These are phyloP conservation scores for Conoideocrella luteorostrata DNA, from an alignment of 2,329 filamentous ascomycete genomes.

Conservation along the genomic window DNA sequence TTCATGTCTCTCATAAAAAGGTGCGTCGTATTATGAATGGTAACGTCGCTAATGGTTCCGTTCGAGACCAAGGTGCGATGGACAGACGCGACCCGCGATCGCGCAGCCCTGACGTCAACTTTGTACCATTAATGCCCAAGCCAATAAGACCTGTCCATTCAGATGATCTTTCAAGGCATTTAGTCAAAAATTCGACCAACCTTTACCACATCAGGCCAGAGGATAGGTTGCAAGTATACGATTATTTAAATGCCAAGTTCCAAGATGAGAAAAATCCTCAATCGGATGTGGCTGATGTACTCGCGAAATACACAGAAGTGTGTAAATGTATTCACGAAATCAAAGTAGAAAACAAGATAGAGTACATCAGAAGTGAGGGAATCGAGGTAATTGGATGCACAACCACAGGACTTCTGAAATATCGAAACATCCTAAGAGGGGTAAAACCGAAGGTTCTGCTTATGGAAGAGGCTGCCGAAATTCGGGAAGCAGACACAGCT, in stretches of 20 bases:
- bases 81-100: not conserved
- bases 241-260: constrained; percentile 2
- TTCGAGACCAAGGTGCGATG: not conserved
- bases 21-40: too few relatives aligned
- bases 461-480: constrained; percentile 77
- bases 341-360: constrained; percentile 51
- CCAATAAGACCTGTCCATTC: not conserved
- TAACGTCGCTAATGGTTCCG: not conserved
- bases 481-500: constrained; percentile 55
- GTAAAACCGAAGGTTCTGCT: constrained; percentile 62
- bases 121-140: not conserved
- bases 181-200: not conserved
- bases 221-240: constrained; percentile 3
- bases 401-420: constrained; percentile 76
- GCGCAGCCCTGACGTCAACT: constrained; percentile 30
- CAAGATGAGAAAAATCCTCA: not conserved
- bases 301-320: constrained; percentile 41
- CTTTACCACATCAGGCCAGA: constrained; percentile 6
- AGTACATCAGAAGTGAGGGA: constrained; percentile 26
- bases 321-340: constrained; percentile 49
- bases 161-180: not conserved
- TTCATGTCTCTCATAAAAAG: too few relatives aligned
- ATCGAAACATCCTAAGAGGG: constrained; percentile 61
- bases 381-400: constrained; percentile 59
- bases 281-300: constrained; percentile 25